Conservation (phyloP, 2,329 filamentous ascomycete species). For the Stenocarpella maydis region DNA sequence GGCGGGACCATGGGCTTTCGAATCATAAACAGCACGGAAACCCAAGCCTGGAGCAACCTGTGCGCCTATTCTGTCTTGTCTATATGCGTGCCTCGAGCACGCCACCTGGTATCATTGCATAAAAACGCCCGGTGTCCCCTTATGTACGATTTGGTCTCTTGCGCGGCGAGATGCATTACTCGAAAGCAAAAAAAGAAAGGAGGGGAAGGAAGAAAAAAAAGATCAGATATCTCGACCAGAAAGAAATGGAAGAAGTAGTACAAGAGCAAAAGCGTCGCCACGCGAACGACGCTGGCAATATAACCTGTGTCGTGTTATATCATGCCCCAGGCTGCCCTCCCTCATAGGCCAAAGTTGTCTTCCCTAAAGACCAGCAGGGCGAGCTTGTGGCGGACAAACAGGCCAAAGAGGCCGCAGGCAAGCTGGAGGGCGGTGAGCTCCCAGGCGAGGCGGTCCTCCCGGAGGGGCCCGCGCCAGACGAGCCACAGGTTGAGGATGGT, state of each 20-base stretch:
- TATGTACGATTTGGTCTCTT: conserved; percentile 12
- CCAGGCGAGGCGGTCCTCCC: conserved; percentile 82
- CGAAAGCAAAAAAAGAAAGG: background rate
- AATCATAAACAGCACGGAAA: background rate
- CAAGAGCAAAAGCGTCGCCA: background rate
- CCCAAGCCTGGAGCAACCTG: background rate
- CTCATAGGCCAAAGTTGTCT: conserved; percentile 67
- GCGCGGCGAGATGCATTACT: background rate
- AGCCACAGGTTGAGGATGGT: conserved; percentile 97
- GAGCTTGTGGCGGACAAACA: conserved; percentile 86
- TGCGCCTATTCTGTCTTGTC: background rate
- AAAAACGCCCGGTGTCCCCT: conserved; percentile 12
- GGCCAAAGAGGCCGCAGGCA: conserved; percentile 77
- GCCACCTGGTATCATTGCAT: conserved; percentile 27
- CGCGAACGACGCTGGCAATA: too few relatives aligned
- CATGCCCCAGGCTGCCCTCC: too few relatives aligned
- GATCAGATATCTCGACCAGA: background rate
- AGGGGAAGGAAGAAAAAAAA: too few relatives aligned
- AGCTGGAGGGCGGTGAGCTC: conserved; percentile 85
- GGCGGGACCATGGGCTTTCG: background rate
- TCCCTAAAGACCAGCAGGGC: conserved; percentile 89
- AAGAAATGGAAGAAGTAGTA: too few relatives aligned
- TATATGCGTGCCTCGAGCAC: background rate
- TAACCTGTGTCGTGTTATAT: background rate
- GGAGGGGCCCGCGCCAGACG: conserved; percentile 90